Conservation (phyloP, 2,329 filamentous ascomycete genomes). For the Endoconidiophora laricicola region DNA sequence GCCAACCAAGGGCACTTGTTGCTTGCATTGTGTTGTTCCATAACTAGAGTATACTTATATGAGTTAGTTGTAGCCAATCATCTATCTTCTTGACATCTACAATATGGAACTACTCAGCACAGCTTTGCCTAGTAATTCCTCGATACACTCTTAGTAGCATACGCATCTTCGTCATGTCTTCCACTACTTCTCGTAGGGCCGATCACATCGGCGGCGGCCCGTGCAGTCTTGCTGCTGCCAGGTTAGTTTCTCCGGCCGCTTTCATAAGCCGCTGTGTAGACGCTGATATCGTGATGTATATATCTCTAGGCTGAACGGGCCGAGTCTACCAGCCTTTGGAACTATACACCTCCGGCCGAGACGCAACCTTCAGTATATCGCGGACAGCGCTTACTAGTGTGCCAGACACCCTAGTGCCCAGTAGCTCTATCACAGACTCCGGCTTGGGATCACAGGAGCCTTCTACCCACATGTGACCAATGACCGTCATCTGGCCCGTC, state of each 20-base stretch:
- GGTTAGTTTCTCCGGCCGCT: background rate
- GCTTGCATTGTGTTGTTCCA: too few species aligned
- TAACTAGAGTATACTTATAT: too few species aligned
- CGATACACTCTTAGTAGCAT: too few species aligned
- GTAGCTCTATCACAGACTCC: background rate
- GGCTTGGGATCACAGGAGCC: background rate
- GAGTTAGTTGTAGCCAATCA: too few species aligned
- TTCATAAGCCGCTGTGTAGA: constrained; percentile 34
- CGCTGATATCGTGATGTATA: constrained; percentile 29
- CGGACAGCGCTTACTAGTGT: background rate
- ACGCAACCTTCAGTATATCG: background rate
- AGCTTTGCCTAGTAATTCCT: too few species aligned
- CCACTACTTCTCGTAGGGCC: constrained; percentile 29
- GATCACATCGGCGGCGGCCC: constrained; percentile 56
- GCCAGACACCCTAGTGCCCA: background rate
- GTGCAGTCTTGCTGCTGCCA: constrained; percentile 5
- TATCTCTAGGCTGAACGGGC: constrained; percentile 37
- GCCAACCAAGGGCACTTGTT: too few species aligned
- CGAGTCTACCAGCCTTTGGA: constrained; percentile 43
- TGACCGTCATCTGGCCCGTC: constrained; percentile 1
- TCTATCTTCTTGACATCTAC: too few species aligned
- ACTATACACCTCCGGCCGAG: constrained; percentile 2
- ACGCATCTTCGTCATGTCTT: too few species aligned
- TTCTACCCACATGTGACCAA: background rate
- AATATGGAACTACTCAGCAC: too few species aligned